phyloP scores from a whole-genome alignment of 495 filamentous ascomycete genomes.

The Daldinia grandis region DNA sequence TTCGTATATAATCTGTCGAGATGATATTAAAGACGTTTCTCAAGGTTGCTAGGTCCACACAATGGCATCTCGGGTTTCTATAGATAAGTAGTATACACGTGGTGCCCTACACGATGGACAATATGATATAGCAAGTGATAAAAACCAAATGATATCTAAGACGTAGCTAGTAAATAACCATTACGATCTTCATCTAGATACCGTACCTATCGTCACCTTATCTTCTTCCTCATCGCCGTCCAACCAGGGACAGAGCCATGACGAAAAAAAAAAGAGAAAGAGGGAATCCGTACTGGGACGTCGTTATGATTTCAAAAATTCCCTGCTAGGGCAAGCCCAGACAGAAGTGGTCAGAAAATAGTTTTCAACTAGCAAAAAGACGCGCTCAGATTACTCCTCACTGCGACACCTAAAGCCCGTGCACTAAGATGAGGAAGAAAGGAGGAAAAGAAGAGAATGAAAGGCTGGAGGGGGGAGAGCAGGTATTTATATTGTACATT shows the following conservation, averaged over 20 bases:
- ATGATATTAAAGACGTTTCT: not conserved
- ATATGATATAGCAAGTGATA: not conserved
- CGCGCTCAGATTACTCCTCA: constrained; percentile 64
- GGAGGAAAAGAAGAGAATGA: constrained; percentile 17
- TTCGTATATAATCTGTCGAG: not conserved
- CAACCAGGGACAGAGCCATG: constrained; percentile 22
- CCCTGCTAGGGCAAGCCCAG: constrained; percentile 48
- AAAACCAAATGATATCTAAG: not conserved
- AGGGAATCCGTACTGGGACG: not conserved
- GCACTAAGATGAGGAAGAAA: constrained; percentile 55
- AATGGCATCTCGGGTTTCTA: not conserved
- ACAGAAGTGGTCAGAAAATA: constrained; percentile 54
- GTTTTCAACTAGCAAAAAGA: constrained; percentile 68
- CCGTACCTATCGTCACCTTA: not conserved
- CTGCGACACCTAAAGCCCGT: constrained; percentile 61
- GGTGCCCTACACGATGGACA: not conserved
- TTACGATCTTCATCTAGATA: not conserved
- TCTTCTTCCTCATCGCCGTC: constrained; percentile 28
- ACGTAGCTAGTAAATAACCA: not conserved
- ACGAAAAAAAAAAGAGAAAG: constrained; percentile 5
- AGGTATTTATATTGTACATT: constrained; percentile 26
- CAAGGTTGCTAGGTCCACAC: not conserved
- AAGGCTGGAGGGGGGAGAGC: not conserved
- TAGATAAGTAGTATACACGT: not conserved
- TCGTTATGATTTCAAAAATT: constrained; percentile 50